Percentiles rank a stretch among this genome's conserved stretches.
Evolutionary conservation across 768 basidiomycete genomes (phyloP).

Genomic region (Cystofilobasidium ferigula): DNA sequence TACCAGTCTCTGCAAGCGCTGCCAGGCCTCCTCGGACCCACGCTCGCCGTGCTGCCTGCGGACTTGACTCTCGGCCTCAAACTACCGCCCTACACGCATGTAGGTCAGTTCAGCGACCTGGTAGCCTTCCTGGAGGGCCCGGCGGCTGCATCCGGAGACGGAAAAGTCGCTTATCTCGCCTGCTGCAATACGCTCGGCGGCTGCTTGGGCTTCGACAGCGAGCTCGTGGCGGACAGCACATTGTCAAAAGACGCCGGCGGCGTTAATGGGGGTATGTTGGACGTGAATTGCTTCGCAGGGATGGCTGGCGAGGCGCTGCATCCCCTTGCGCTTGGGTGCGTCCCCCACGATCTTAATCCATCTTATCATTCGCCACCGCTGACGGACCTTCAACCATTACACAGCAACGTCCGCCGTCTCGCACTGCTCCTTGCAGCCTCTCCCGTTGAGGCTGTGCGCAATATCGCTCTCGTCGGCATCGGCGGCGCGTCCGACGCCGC

Average conservation of each 20-base stretch:
- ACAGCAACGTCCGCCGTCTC: slow-evolving; percentile 44
- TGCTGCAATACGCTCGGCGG: slow-evolving; percentile 24
- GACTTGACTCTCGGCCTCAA: slow-evolving; percentile 62
- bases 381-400: background rate
- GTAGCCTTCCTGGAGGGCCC: slow-evolving; percentile 31
- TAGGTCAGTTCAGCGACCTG: slow-evolving; percentile 51
- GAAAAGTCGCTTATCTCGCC: slow-evolving; percentile 11
- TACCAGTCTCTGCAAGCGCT: slow-evolving; percentile 49
- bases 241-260: too few relatives aligned
- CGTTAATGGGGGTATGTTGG: background rate
- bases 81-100: slow-evolving; percentile 61
- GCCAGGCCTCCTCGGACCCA: slow-evolving; percentile 47
- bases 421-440: slow-evolving; percentile 42
- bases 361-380: background rate
- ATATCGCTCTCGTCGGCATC: slow-evolving; percentile 61
- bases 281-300: slow-evolving; percentile 39
- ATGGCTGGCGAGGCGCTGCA: slow-evolving; percentile 68
- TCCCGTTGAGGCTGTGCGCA: slow-evolving; percentile 41
- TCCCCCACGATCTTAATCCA: too few relatives aligned
- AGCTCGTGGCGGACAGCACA: background rate
- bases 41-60: slow-evolving; percentile 45
- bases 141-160: background rate
- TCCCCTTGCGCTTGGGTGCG: slow-evolving; percentile 66
- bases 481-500: slow-evolving; percentile 62
- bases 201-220: slow-evolving; percentile 11